Percentiles rank a stretch among this genome's conserved stretches.
These are phyloP conservation scores for Gentiana macrophylla DNA, from an alignment of 257 asterid genomes.

Conservation along the genomic window DNA sequence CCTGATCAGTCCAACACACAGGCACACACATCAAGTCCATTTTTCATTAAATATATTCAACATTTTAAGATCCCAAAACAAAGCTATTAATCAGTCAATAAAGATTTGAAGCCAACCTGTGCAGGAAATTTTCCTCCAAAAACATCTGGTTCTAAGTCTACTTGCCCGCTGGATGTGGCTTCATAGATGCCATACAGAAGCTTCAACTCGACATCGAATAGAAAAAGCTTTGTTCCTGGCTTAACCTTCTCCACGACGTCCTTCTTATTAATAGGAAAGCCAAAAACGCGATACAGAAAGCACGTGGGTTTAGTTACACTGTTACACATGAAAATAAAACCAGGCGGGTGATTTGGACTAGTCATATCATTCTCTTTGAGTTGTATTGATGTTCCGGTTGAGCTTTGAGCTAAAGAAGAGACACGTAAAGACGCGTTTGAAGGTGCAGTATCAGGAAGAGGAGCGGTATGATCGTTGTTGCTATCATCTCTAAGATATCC, in stretches of 20 bases:
- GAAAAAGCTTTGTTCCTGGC: conserved; percentile 63
- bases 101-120: conserved; percentile 36
- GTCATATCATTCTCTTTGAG: conserved; percentile 17
- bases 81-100: neutral
- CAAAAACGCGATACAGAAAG: conserved; percentile 62
- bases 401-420: conserved; percentile 5
- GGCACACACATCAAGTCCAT: neutral
- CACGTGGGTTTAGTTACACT: conserved; percentile 47
- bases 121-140: conserved; percentile 65
- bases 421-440: conserved; percentile 11
- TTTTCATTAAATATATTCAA: neutral
- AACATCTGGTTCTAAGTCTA: conserved; percentile 63
- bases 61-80: neutral
- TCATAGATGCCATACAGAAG: conserved; percentile 62
- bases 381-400: conserved; percentile 9
- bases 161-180: conserved; percentile 48
- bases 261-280: conserved; percentile 43
- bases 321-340: conserved; percentile 69
- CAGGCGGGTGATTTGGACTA: conserved; percentile 25
- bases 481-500: too few species aligned
- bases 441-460: conserved; percentile 5
- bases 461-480: conserved; percentile 9
- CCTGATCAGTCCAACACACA: conserved; percentile 23
- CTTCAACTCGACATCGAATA: conserved; percentile 53
- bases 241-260: conserved; percentile 43